Evolutionary conservation across 2,329 filamentous ascomycete species (phyloP).

Genomic region (Macrophomina tecta): DNA sequence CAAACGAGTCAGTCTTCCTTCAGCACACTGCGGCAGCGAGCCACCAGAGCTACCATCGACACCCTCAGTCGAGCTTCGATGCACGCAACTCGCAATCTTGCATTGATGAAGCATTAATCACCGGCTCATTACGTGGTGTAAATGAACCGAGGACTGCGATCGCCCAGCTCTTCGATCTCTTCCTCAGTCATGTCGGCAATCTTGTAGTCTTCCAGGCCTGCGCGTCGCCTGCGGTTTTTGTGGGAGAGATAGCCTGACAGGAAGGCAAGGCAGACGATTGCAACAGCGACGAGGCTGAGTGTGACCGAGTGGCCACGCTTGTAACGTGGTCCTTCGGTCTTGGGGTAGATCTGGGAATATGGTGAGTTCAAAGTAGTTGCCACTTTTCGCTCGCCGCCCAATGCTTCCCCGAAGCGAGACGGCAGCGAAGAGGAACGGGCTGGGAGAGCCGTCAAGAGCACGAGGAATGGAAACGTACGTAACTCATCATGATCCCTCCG

Average conservation of each 20-base stretch:
- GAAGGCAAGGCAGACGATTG: conserved; percentile 43
- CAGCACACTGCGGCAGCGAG: no score
- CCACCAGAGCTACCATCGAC: no score
- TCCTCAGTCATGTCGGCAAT: conserved; percentile 50
- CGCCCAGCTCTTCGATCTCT: conserved; percentile 52
- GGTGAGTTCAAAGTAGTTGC: no score
- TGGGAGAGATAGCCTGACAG: conserved; percentile 47
- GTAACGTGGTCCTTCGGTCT: conserved; percentile 53
- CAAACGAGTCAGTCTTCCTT: no score
- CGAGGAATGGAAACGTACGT: conserved; percentile 54
- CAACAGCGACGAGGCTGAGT: conserved; percentile 56
- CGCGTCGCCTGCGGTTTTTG: conserved; percentile 46
- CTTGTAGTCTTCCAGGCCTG: conserved; percentile 49
- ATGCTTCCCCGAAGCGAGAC: no score
- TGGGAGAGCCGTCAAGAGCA: background rate
- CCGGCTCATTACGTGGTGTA: conserved; percentile 42
- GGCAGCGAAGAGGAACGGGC: no score
- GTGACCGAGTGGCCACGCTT: conserved; percentile 60
- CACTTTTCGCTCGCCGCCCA: background rate
- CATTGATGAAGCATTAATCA: background rate
- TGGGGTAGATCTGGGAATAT: conserved; percentile 51
- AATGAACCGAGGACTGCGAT: conserved; percentile 52
- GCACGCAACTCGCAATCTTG: background rate
- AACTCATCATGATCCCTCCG: conserved; percentile 75
- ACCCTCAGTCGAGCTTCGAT: no score